Evolutionary conservation across 1,284 basidiomycete species (phyloP), one percentile per base, ranked within the genome.

Genomic region (Bjerkandera adusta): DNA sequence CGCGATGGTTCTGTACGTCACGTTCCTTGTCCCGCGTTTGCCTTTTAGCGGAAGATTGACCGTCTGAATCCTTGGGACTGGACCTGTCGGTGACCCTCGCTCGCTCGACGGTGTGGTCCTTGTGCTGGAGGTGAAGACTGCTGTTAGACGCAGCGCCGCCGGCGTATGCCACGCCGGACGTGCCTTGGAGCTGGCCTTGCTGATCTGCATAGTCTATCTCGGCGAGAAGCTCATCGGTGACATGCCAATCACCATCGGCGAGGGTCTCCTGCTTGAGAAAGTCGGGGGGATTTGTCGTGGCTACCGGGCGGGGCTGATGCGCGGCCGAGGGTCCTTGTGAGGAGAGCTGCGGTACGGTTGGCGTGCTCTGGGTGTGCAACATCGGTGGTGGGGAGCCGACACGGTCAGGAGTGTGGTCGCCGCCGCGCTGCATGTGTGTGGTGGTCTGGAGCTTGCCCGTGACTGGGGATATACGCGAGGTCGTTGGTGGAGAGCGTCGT

Each of bases 201-300:
- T 51, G 70, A 50, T 73, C 69, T 10, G 79, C 79, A 27, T 77
- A 73, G 58, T 85, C 83, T 53, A 86, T 82, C 52, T 85, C 81
- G 21, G 79, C 81, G 62, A 85, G 69, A 22, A 86, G 69, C 54
- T 86, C 80, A 29, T 79, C 77, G 0, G 83, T 83, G 71, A 85
- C 76, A 47, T 82, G 73, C 73, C 78, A 85, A 36, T 72, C 71
- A 41, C 82, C 79, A 18, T 77, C 78, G 53, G 74, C 20, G 27
- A 21, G 57, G 18, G 69, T 65, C 44, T 77, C 69, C 56, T 76
- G 67, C 32, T 68, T 63, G 13, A 83, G 70, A 60, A 83, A 82
- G 29, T 72, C 73, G 3, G 77, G 73, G 0, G 74, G 69, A 2
- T 68, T 65, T 7, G 69, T 68, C 39, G 78, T 77, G 57, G 75